Base-by-base conservation (phyloP, 2,329 filamentous ascomycete genomes). In the Arthrobotrys musiformis region DNA sequence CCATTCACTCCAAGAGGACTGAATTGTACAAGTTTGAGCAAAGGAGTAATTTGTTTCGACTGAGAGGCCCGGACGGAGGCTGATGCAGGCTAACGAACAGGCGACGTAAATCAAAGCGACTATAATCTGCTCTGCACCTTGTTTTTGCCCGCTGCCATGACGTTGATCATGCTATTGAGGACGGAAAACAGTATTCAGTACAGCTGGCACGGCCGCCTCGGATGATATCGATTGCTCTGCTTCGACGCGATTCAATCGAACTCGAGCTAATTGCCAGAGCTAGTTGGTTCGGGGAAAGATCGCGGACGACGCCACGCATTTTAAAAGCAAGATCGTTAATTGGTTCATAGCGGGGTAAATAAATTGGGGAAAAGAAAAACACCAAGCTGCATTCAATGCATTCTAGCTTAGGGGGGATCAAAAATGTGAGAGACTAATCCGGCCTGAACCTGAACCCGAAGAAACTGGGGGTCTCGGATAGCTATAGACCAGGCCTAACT, bases 391-490 rank as follows among this genome's bases (percentile, higher is more conserved):
- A 63, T 50, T 52, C 30, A n/a, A n/a, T n/a, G n/a, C n/a, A n/a
- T 54, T 54, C 56, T 56, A 35, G 15, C n/a, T n/a, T n/a, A 35
- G 58, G 24, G 58, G 42, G 46, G 66, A 64, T 6, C 46, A 24
- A 30, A 42, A 22, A 44, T n/a, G 15, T 17, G 24, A 17, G 44
- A 52, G 35, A 11, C 44, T 40, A 66, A 37, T 66, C 17, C 54
- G n/a, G n/a, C n/a, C n/a, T n/a, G 44, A 26, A 35, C 54, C 40
- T 28, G 50, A 35, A 52, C 46, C n/a, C n/a, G n/a, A n/a, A n/a
- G 58, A 68, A 69, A 37, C 70, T 76, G 70, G 72, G 66, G 66
- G 66, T 54, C 40, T 61, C 64, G 72, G 64, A 54, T 76, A 54
- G 72, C n/a, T n/a, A n/a, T n/a, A n/a, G n/a, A n/a, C n/a, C n/a